A percentile compares a stretch with the other conserved stretches of the same genome.
phyloP scores from a whole-genome alignment of 495 filamentous ascomycete species.

The Aspergillus heteromorphus region DNA sequence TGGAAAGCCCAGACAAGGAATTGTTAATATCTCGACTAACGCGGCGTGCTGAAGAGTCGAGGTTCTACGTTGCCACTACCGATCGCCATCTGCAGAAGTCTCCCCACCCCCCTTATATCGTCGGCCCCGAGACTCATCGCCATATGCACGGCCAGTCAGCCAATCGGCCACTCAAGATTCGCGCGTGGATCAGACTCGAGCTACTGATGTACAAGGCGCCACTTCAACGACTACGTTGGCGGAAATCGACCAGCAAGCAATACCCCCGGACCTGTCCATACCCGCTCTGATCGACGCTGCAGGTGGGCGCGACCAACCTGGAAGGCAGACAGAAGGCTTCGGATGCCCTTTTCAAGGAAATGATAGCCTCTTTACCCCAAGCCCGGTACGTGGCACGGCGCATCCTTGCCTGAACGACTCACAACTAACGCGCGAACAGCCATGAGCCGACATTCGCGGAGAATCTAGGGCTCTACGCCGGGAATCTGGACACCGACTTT shows the following conservation, averaged over 20 bases:
- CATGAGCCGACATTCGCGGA: conserved; percentile 23
- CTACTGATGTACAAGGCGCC: too few relatives aligned
- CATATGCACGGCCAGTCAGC: too few relatives aligned
- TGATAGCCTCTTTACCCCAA: not conserved
- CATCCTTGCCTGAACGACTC: not conserved
- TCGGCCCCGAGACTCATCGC: too few relatives aligned
- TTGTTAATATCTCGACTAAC: too few relatives aligned
- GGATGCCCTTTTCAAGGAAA: not conserved
- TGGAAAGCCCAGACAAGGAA: too few relatives aligned
- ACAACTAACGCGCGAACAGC: conserved; percentile 16
- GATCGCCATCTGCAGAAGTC: too few relatives aligned
- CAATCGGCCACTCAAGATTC: too few relatives aligned
- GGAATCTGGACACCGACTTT: conserved; percentile 22
- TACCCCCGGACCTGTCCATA: not conserved
- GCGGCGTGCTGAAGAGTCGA: too few relatives aligned
- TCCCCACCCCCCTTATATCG: too few relatives aligned
- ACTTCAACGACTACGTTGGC: not conserved
- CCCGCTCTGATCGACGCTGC: not conserved
- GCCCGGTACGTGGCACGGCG: not conserved
- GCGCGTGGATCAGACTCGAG: too few relatives aligned
- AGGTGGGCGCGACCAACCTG: not conserved
- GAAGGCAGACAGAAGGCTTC: not conserved
- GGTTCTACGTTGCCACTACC: too few relatives aligned
- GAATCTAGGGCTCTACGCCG: conserved; percentile 24
- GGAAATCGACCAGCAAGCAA: not conserved